Evolutionary conservation across 169 alveolate species (phyloP), one percentile per base, ranked within the genome.

Genomic region (Plasmodium gonderi): DNA sequence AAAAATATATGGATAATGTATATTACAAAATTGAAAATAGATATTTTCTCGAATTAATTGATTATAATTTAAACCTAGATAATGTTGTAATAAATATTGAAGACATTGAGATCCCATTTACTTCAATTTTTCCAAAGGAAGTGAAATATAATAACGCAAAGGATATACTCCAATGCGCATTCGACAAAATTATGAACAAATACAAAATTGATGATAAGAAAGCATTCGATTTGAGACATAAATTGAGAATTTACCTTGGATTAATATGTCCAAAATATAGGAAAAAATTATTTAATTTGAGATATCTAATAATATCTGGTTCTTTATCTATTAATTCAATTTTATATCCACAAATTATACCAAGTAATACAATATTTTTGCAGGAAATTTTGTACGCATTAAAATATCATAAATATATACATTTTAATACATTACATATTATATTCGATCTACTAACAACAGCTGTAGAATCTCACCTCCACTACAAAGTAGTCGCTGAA

Each of bases 181-280:
- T 26, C 38, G 80, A 87, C 36, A n/a, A n/a, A 29, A 76, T 87
- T 33, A 26, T 77, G 20, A 64, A 76, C 5, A 87, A 76, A 36
- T 74, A 76, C 31, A 76, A 76, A 7, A 38, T 87, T 6, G 33
- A 38, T n/a, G 93, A 87, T 47, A 75, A 74, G 6, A 75, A 87
- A 75, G 29, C 23, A 14, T 87, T 23, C 36, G 93, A 87, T 78
- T 67, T 87, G 36, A 87, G 93, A 64, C 93, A 87, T 49, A 87
- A 87, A 29, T 76, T 87, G 68, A 74, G 93, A 76, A 87, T 87
- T 11, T 87, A 87, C 67, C 6, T 87, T 9, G 93, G 93, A 40
- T 87, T 87, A 64, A 54, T 87, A 87, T 87, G 93, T 33, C 93
- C 93, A 9, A 87, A 87, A 78, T 87, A 87, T 67, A 54, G 93